Evolutionary conservation across 306 rosid genomes (phyloP).

Genomic region (Lathyrus oleraceus): DNA sequence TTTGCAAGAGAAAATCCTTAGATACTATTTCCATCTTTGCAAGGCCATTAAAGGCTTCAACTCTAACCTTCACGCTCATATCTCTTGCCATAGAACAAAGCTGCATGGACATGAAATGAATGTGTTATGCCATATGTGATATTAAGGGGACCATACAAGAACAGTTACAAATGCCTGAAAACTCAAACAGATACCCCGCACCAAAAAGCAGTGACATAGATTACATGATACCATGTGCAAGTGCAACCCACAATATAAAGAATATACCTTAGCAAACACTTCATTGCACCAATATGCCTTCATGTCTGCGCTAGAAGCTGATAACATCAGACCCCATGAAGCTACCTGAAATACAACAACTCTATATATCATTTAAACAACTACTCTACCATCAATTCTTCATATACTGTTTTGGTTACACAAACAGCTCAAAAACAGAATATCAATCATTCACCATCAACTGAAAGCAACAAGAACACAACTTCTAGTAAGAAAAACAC

Average conservation of each 20-base stretch:
- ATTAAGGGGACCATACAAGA: constrained; percentile 23
- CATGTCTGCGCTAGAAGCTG: constrained; percentile 51
- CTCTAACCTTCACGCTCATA: constrained; percentile 80
- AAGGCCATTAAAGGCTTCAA: constrained; percentile 67
- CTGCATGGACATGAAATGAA: constrained; percentile 49
- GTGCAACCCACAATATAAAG: constrained; percentile 1
- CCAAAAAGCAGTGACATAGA: background rate
- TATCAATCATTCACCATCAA: constrained; percentile 19
- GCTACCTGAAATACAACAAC: constrained; percentile 57
- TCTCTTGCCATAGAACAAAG: constrained; percentile 86
- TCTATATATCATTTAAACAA: constrained; percentile 22
- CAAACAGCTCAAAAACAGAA: constrained; percentile 19
- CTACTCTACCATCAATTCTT: background rate
- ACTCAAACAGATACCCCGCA: constrained; percentile 23
- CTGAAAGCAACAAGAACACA: constrained; percentile 16
- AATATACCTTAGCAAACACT: constrained; percentile 70
- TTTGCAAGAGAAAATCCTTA: constrained; percentile 78
- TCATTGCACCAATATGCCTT: constrained; percentile 60
- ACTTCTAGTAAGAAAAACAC: constrained; percentile 7
- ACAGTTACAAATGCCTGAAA: constrained; percentile 25
- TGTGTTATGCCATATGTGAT: constrained; percentile 22
- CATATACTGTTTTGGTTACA: background rate
- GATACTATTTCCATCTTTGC: constrained; percentile 63
- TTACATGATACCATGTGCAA: background rate
- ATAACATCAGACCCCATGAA: constrained; percentile 73